phyloP scores from a whole-genome alignment of 805 yeast genomes.

The Yarrowia porcina region DNA sequence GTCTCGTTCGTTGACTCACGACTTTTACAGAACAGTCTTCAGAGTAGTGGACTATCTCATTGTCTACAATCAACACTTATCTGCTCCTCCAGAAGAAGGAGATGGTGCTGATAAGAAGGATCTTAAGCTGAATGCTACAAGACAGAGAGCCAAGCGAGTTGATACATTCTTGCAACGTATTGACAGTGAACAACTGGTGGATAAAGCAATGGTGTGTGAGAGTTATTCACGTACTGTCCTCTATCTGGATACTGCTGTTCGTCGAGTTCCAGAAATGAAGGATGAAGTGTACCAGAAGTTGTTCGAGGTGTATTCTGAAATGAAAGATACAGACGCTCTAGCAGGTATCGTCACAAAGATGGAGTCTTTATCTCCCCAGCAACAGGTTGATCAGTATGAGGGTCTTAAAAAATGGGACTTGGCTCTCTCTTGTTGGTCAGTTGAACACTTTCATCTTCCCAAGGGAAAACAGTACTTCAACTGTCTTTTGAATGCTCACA shows the following conservation, averaged over 20 bases:
- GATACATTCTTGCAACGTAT: conserved; percentile 49
- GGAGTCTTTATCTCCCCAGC: conserved; percentile 58
- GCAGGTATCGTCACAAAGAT: conserved; percentile 80
- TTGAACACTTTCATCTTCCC: conserved; percentile 40
- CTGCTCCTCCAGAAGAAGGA: conserved; percentile 5
- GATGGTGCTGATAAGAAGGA: conserved; percentile 27
- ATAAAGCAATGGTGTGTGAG: conserved; percentile 74
- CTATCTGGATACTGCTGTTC: conserved; percentile 55
- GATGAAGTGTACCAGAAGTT: conserved; percentile 36
- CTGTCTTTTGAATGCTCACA: conserved; percentile 72
- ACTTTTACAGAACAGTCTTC: conserved; percentile 71
- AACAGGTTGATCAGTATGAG: conserved; percentile 75
- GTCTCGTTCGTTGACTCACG: conserved; percentile 54
- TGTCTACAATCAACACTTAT: conserved; percentile 52
- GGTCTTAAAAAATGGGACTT: conserved; percentile 82
- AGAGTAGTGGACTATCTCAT: conserved; percentile 77
- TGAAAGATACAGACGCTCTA: conserved; percentile 85
- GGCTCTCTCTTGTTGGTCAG: conserved; percentile 81
- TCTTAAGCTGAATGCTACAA: conserved; percentile 39
- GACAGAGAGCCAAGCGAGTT: conserved; percentile 30
- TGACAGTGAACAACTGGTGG: conserved; percentile 69
- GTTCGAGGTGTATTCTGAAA: conserved; percentile 78
- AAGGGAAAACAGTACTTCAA: conserved; percentile 54
- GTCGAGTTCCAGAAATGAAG: conserved; percentile 26
- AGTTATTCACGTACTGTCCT: conserved; percentile 84